These are phyloP conservation scores for Wickerhamomyces sp. DNA, from an alignment of 1,139 yeast genomes.

Conservation along the genomic window DNA sequence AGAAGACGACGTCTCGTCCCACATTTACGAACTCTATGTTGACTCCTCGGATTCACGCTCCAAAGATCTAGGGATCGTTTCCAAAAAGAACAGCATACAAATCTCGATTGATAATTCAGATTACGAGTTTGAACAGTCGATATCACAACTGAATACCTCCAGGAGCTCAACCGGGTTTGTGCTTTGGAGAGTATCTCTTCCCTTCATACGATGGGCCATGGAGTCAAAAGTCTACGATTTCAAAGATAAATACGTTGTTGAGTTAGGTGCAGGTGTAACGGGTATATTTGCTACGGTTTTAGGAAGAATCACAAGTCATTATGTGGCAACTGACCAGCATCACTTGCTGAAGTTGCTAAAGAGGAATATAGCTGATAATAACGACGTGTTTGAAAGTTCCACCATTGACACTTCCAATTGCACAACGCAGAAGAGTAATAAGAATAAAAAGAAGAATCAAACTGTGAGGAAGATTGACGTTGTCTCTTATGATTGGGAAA, in stretches of 20 bases:
- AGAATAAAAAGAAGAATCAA: background rate
- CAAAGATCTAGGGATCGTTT: constrained; percentile 44
- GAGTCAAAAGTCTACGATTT: constrained; percentile 9
- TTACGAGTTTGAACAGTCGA: constrained; percentile 28
- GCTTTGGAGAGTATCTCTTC: constrained; percentile 53
- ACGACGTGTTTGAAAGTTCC: constrained; percentile 4
- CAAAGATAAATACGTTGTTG: constrained; percentile 36
- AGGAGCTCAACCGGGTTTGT: constrained; percentile 64
- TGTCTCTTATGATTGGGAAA: constrained; percentile 65
- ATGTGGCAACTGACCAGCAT: constrained; percentile 59
- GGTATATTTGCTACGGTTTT: constrained; percentile 49
- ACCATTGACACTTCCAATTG: constrained; percentile 3
- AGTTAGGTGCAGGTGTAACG: constrained; percentile 63
- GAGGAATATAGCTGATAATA: constrained; percentile 40
- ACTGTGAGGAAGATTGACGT: constrained; percentile 31
- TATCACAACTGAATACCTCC: constrained; percentile 24
- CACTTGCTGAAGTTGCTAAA: constrained; percentile 48
- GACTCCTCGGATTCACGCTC: constrained; percentile 26
- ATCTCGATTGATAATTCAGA: constrained; percentile 31
- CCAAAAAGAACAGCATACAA: constrained; percentile 29
- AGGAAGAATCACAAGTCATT: constrained; percentile 33
- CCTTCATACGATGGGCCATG: constrained; percentile 50
- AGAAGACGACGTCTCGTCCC: constrained; percentile 35
- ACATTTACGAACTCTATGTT: constrained; percentile 44
- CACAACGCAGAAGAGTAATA: constrained; percentile 2